Percentiles rank a stretch among this genome's conserved stretches.
These are phyloP conservation scores for Diaporthe vaccinii DNA, from an alignment of 2,329 filamentous ascomycete genomes.

Conservation along the genomic window DNA sequence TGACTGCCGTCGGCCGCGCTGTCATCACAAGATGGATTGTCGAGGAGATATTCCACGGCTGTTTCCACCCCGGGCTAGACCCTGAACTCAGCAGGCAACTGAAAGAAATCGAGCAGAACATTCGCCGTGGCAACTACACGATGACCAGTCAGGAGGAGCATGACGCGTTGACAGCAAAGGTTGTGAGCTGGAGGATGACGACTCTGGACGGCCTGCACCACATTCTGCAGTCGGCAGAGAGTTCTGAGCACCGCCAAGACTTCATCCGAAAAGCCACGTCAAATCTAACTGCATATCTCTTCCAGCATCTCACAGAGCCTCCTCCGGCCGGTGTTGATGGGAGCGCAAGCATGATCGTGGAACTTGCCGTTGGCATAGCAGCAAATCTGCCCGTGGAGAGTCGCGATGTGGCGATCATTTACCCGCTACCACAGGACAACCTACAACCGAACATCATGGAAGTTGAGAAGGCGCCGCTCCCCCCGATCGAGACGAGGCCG, in stretches of 20 bases:
- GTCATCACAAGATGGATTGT: constrained; percentile 91
- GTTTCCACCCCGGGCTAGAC: constrained; percentile 92
- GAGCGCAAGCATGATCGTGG: constrained; percentile 91
- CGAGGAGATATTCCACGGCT: constrained; percentile 90
- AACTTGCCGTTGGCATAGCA: constrained; percentile 88
- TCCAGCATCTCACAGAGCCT: constrained; percentile 81
- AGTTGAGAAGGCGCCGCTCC: constrained; percentile 79
- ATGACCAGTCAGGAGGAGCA: constrained; percentile 87
- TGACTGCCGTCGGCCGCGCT: constrained; percentile 94
- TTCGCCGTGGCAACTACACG: constrained; percentile 81
- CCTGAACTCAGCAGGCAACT: constrained; percentile 80
- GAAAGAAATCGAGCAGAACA: constrained; percentile 89
- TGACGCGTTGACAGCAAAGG: constrained; percentile 87
- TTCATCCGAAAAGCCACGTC: constrained; percentile 79
- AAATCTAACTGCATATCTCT: constrained; percentile 77
- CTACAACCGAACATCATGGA: constrained; percentile 86
- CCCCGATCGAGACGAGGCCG: constrained; percentile 65
- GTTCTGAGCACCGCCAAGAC: constrained; percentile 73
- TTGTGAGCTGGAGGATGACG: constrained; percentile 92
- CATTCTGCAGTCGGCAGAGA: constrained; percentile 74
- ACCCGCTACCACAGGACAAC: constrained; percentile 81
- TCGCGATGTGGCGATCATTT: constrained; percentile 88
- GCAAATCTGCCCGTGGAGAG: constrained; percentile 91
- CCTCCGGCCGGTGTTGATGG: constrained; percentile 86
- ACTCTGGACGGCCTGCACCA: constrained; percentile 92